A percentile compares a stretch with the other conserved stretches of the same genome.
Conservation (phyloP, 148 eudicot genomes). For the Vaccinium corymbosum region DNA sequence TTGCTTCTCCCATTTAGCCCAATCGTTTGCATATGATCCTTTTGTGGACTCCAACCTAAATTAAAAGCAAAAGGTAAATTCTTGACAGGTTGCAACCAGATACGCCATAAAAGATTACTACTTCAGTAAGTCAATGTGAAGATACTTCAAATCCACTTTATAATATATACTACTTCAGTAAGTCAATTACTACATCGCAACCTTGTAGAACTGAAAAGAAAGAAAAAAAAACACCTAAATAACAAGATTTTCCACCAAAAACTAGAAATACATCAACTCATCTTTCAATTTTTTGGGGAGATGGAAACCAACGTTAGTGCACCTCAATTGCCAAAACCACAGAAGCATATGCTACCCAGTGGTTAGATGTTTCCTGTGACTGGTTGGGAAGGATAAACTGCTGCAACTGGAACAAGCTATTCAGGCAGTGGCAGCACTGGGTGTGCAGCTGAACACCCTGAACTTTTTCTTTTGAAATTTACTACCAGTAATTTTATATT, state of each 20-base stretch:
- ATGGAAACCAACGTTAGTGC: background rate
- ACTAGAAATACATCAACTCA: background rate
- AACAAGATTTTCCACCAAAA: background rate
- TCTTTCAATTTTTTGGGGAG: background rate
- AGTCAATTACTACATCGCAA: background rate
- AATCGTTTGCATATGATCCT: slow-evolving; percentile 75
- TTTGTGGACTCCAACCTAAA: slow-evolving; percentile 75
- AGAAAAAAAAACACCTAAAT: background rate
- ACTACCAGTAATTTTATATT: too few species aligned
- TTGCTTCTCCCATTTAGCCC: slow-evolving; percentile 85
- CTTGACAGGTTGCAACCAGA: slow-evolving; percentile 1
- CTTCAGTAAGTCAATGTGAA: background rate
- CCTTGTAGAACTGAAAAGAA: background rate
- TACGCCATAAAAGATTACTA: background rate
- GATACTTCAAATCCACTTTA: background rate
- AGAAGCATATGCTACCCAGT: background rate
- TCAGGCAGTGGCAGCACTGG: too few species aligned
- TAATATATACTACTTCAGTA: background rate
- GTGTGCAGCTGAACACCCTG: too few species aligned
- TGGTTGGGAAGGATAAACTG: background rate
- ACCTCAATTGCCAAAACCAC: background rate
- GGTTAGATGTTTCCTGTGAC: background rate
- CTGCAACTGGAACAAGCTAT: slow-evolving; percentile 5
- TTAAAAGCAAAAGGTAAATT: slow-evolving; percentile 10
- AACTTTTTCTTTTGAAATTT: too few species aligned